phyloP scores from a whole-genome alignment of 257 asterid species.

The Solanum clarkiae region DNA sequence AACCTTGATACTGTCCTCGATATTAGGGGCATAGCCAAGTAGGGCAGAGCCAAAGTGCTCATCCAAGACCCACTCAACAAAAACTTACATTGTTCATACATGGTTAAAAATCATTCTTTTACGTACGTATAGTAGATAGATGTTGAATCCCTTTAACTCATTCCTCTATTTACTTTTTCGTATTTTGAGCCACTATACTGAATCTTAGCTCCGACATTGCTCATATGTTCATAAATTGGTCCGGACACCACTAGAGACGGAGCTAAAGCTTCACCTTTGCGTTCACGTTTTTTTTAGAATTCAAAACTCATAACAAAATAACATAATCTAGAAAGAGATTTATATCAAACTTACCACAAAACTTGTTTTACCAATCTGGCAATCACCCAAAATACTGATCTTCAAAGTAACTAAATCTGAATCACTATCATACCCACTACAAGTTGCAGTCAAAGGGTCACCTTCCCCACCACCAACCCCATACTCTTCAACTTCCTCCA shows the following conservation, averaged over 20 bases:
- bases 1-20: background rate
- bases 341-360: slow-evolving; percentile 38
- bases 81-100: too few species aligned
- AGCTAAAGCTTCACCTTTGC: background rate
- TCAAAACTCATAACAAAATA: background rate
- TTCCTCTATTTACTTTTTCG: too few species aligned
- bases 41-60: too few species aligned
- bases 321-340: background rate
- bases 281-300: background rate
- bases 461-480: background rate
- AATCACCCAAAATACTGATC: slow-evolving; percentile 83
- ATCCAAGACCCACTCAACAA: too few species aligned
- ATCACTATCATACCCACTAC: slow-evolving; percentile 37
- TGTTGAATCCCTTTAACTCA: too few species aligned
- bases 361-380: slow-evolving; percentile 84
- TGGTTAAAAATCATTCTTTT: too few species aligned
- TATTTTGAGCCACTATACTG: too few species aligned
- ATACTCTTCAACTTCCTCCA: background rate
- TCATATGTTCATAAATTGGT: background rate
- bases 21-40: too few species aligned
- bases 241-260: background rate
- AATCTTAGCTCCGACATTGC: too few species aligned
- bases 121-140: too few species aligned
- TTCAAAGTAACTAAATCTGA: slow-evolving; percentile 79
- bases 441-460: slow-evolving; percentile 12